Percentiles rank a stretch among this genome's conserved stretches.
Conservation (phyloP, 164 flowering plant species). For the Chimonanthus praecox region DNA sequence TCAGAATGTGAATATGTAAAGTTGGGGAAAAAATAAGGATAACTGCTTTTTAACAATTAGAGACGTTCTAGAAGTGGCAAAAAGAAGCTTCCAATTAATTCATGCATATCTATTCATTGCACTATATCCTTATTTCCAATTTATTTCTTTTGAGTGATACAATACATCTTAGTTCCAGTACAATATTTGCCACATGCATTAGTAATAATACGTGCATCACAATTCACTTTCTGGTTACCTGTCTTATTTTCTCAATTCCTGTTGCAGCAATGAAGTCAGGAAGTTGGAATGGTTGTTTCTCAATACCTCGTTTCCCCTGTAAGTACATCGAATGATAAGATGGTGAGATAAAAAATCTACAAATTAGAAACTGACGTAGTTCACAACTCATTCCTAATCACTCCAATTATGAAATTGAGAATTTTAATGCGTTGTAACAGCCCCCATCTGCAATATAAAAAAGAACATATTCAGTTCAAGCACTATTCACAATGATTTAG, state of each 20-base stretch:
- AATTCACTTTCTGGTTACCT: conserved; percentile 34
- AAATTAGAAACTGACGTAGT: background rate
- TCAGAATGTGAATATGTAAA: too few relatives aligned
- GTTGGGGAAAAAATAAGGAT: too few relatives aligned
- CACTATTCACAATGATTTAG: conserved; percentile 16
- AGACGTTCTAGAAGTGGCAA: too few relatives aligned
- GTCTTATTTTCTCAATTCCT: conserved; percentile 97
- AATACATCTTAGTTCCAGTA: too few relatives aligned
- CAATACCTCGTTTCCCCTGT: conserved; percentile 99
- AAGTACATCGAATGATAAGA: conserved; percentile 18
- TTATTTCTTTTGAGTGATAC: too few relatives aligned
- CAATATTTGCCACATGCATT: background rate
- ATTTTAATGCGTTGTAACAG: conserved; percentile 10
- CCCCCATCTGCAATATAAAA: conserved; percentile 23
- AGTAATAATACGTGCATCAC: background rate
- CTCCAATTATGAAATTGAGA: conserved; percentile 7
- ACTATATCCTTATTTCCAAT: too few relatives aligned
- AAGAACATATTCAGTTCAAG: conserved; percentile 27
- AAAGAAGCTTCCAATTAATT: too few relatives aligned
- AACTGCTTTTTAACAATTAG: too few relatives aligned
- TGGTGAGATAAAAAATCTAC: conserved; percentile 31
- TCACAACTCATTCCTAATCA: conserved; percentile 5
- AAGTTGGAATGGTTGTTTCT: conserved; percentile 97
- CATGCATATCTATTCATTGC: too few relatives aligned
- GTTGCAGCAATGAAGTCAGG: conserved; percentile 99